Evolutionary conservation across 768 basidiomycete genomes (phyloP).

Genomic region (Exidia glandulosa): DNA sequence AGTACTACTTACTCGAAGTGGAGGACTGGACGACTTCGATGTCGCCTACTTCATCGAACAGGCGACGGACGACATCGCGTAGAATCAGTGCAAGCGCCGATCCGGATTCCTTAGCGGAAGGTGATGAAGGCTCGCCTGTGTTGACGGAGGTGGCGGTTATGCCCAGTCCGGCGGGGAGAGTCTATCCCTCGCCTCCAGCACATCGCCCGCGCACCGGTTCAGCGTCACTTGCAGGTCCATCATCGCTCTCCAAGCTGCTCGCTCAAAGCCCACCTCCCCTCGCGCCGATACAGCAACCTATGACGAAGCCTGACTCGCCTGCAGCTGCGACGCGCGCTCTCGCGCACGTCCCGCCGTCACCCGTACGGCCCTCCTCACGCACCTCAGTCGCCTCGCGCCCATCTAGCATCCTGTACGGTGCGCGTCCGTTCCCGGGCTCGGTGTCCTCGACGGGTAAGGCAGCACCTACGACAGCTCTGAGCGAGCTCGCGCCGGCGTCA

Average conservation of each 20-base stretch:
- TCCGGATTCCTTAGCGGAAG: neutral
- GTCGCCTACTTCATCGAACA: conserved; percentile 32
- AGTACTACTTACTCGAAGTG: conserved; percentile 88
- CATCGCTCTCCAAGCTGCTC: conserved; percentile 11
- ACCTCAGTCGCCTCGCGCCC: conserved; percentile 59
- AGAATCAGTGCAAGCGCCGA: conserved; percentile 28
- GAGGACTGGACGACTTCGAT: conserved; percentile 83
- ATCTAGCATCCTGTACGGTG: conserved; percentile 46
- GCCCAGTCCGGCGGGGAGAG: conserved; percentile 8
- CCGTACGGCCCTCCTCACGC: conserved; percentile 61
- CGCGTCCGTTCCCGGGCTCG: conserved; percentile 37
- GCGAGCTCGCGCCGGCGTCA: conserved; percentile 41
- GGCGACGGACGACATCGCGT: conserved; percentile 43
- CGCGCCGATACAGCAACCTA: conserved; percentile 20
- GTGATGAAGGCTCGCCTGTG: neutral
- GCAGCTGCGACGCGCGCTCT: conserved; percentile 22
- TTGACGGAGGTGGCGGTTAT: conserved; percentile 14
- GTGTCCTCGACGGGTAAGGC: conserved; percentile 43
- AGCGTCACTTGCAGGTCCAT: conserved; percentile 23
- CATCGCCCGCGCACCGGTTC: conserved; percentile 7
- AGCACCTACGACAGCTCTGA: conserved; percentile 54
- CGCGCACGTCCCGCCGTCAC: conserved; percentile 36
- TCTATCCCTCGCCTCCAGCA: conserved; percentile 7
- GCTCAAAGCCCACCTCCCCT: conserved; percentile 9
- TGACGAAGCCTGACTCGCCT: conserved; percentile 16